A percentile compares a stretch with the other conserved stretches of the same genome.
Conservation (phyloP, 371 early-diverging fungal genomes). For the Haplosporangium sp. region DNA sequence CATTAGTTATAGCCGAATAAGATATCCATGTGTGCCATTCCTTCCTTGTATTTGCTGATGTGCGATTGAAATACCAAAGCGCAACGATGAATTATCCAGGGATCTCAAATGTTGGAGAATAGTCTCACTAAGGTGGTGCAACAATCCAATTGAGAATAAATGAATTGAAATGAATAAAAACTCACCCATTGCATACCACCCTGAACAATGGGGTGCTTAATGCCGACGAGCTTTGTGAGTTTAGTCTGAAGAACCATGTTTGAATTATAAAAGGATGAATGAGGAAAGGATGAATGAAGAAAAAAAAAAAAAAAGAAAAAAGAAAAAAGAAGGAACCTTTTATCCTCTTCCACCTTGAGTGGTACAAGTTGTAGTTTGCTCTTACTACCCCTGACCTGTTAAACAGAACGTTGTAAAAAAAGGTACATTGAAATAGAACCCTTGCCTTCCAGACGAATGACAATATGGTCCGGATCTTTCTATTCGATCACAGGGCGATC, state of each 20-base stretch:
- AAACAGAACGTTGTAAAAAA: too few species aligned
- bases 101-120: not conserved
- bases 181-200: constrained; percentile 59
- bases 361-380: not conserved
- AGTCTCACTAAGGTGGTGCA: not conserved
- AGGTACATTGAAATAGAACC: not conserved
- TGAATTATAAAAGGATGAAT: constrained; percentile 5
- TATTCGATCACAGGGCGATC: constrained; percentile 1
- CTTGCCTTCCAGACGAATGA: constrained; percentile 22
- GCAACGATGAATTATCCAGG: too few species aligned
- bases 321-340: too few species aligned
- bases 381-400: too few species aligned
- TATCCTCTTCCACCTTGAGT: too few species aligned
- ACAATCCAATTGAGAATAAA: too few species aligned
- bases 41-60: too few species aligned
- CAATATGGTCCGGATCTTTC: constrained; percentile 17
- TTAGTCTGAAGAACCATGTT: constrained; percentile 70
- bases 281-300: constrained; percentile 13
- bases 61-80: too few species aligned
- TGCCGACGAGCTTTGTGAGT: constrained; percentile 75
- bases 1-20: too few species aligned
- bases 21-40: too few species aligned
- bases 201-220: constrained; percentile 77
- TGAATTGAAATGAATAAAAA: constrained; percentile 1
- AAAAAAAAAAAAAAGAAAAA: constrained; percentile 1